Evolutionary conservation across 371 early-diverging fungal species (phyloP).

Genomic region (Mucor piriformis): DNA sequence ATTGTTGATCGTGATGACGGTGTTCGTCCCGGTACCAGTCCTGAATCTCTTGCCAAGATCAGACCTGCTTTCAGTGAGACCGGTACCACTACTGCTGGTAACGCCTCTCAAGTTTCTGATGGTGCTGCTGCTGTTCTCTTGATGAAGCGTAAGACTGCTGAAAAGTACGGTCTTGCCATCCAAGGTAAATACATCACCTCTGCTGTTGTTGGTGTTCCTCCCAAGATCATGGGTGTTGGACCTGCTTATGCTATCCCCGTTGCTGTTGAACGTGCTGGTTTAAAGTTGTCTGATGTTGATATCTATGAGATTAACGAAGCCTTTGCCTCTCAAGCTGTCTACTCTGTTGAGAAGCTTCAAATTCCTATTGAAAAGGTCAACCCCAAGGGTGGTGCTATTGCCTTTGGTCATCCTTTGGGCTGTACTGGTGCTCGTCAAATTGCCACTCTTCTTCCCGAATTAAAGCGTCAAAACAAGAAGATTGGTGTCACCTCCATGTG

Average conservation of each 20-base stretch:
- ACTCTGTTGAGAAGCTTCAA: constrained; percentile 86
- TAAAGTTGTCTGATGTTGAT: constrained; percentile 77
- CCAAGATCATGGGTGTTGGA: constrained; percentile 94
- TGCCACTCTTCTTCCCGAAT: constrained; percentile 92
- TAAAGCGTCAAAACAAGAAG: constrained; percentile 85
- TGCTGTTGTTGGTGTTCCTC: constrained; percentile 93
- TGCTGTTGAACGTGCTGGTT: constrained; percentile 82
- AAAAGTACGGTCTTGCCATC: constrained; percentile 85
- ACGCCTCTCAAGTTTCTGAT: constrained; percentile 98
- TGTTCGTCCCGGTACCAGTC: constrained; percentile 82
- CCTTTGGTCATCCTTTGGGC: constrained; percentile 65
- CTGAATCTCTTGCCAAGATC: constrained; percentile 84
- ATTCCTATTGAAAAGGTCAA: constrained; percentile 92
- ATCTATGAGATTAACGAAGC: constrained; percentile 95
- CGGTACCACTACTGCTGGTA: constrained; percentile 96
- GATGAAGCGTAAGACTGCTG: constrained; percentile 92
- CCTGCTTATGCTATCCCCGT: constrained; percentile 94
- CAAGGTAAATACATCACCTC: constrained; percentile 90
- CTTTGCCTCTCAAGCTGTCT: constrained; percentile 97
- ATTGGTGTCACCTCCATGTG: constrained; percentile 94
- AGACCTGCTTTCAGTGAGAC: constrained; percentile 88
- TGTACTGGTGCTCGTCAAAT: constrained; percentile 97
- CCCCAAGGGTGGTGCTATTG: constrained; percentile 97
- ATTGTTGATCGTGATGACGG: constrained; percentile 89
- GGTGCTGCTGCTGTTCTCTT: constrained; percentile 97